Conservation (phyloP, 441 rosid genomes). For the Croton setiger region DNA sequence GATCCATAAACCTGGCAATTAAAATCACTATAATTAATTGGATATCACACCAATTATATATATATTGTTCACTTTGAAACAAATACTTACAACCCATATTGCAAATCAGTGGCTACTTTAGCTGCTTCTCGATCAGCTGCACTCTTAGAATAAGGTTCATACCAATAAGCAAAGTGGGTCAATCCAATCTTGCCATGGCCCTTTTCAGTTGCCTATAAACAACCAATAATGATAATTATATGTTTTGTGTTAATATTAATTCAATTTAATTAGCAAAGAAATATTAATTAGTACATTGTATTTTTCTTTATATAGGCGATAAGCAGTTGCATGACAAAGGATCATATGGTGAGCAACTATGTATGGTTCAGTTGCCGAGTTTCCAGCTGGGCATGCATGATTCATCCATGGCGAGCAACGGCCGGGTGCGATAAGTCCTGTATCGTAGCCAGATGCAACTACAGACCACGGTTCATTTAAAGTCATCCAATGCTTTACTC, state of each 20-base stretch:
- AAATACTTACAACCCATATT: constrained; percentile 17
- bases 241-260: too few species aligned
- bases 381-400: background rate
- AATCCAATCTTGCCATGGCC: constrained; percentile 15
- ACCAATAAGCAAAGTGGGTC: constrained; percentile 6
- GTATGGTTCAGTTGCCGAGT: constrained; percentile 39
- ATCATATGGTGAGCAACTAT: constrained; percentile 33
- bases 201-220: constrained; percentile 8
- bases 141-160: background rate
- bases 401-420: background rate
- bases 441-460: background rate
- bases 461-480: constrained; percentile 39
- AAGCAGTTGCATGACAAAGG: constrained; percentile 41
- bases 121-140: background rate
- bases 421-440: background rate
- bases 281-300: constrained; percentile 30
- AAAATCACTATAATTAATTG: background rate
- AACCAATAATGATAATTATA: too few species aligned
- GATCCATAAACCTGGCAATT: background rate
- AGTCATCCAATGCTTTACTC: constrained; percentile 49
- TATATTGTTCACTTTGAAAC: too few species aligned
- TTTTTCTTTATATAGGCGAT: constrained; percentile 30
- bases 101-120: constrained; percentile 14
- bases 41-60: too few species aligned
- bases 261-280: too few species aligned